Conservation (phyloP, 371 early-diverging fungal genomes). For the Scutellospora calospora region DNA sequence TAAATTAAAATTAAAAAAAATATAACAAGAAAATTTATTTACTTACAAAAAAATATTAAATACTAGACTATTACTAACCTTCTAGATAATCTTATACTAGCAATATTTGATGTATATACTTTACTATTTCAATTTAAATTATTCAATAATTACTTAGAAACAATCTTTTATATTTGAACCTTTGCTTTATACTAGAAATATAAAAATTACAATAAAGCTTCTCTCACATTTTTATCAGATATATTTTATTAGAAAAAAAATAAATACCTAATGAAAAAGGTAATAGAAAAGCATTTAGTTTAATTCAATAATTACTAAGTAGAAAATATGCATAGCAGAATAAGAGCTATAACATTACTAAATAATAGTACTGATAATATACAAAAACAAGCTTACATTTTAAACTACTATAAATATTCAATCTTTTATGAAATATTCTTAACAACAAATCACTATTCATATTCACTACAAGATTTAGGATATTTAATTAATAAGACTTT, state of each 20-base stretch:
- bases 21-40: neutral
- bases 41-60: neutral
- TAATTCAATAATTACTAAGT: neutral
- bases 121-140: neutral
- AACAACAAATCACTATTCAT: neutral
- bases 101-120: neutral
- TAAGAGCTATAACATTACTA: neutral
- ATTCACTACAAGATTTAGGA: neutral
- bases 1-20: neutral
- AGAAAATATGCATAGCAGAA: conserved; percentile 25
- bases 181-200: neutral
- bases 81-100: neutral
- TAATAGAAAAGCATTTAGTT: neutral
- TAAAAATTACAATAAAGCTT: conserved; percentile 22
- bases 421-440: neutral
- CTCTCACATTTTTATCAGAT: neutral
- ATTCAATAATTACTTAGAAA: neutral
- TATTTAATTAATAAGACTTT: neutral
- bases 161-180: neutral
- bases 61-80: neutral
- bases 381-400: neutral
- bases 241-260: conserved; percentile 22
- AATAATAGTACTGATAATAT: neutral
- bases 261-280: neutral
- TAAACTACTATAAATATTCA: neutral